Percentiles rank a stretch among this genome's conserved stretches.
Conservation (phyloP, 2,329 filamentous ascomycete genomes). For the Colletotrichum orchidophilum region DNA sequence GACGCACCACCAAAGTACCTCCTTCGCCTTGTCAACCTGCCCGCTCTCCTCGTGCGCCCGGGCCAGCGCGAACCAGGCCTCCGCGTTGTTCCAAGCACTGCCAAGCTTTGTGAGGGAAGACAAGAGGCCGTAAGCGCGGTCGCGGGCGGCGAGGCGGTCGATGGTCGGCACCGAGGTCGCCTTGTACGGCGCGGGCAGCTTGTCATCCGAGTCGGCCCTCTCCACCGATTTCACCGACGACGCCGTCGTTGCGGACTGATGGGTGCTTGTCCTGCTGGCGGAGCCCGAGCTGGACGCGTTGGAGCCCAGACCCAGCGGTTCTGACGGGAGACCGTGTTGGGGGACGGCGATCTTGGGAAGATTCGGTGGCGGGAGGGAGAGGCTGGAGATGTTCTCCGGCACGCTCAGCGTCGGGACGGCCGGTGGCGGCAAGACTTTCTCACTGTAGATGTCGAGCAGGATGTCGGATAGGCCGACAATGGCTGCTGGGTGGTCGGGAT, state of each 20-base stretch:
- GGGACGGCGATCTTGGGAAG: conserved; percentile 19
- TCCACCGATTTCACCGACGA: conserved; percentile 32
- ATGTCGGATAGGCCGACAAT: conserved; percentile 87
- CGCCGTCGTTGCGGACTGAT: conserved; percentile 17
- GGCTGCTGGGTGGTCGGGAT: conserved; percentile 80
- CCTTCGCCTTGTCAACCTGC: conserved; percentile 87
- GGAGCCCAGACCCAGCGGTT: conserved; percentile 57
- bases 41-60: conserved; percentile 88
- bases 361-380: conserved; percentile 13
- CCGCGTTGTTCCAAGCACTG: conserved; percentile 87
- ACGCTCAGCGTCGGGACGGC: conserved; percentile 57
- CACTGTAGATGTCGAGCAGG: conserved; percentile 83
- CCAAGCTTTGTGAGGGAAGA: conserved; percentile 86
- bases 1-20: conserved; percentile 97
- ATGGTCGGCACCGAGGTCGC: conserved; percentile 73
- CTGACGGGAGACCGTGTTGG: conserved; percentile 47
- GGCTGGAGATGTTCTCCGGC: conserved; percentile 40
- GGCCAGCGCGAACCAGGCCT: conserved; percentile 92
- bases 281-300: background rate
- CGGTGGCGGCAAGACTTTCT: conserved; percentile 69
- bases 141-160: conserved; percentile 87
- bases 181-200: conserved; percentile 62
- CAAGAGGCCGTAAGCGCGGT: conserved; percentile 86
- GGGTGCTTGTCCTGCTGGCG: conserved; percentile 32
- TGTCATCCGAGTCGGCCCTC: conserved; percentile 44